phyloP scores from a whole-genome alignment of 2,329 filamentous ascomycete species.

The Orbilia ellipsospora region DNA sequence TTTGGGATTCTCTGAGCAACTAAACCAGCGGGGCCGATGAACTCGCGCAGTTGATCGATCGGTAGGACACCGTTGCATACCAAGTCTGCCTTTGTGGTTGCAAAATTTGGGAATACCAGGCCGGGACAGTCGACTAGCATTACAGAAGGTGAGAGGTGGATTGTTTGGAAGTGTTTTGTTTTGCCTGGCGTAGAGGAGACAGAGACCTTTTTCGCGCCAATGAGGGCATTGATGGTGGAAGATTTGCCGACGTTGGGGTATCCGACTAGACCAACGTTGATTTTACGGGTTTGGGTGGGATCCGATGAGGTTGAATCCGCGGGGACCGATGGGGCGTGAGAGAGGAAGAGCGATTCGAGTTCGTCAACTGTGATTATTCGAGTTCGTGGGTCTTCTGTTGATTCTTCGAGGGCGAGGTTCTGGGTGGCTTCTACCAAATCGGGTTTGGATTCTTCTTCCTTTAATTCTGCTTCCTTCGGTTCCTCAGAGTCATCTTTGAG shows the following conservation, averaged over 20 bases:
- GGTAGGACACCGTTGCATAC: conserved; percentile 95
- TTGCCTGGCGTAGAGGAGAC: conserved; percentile 97
- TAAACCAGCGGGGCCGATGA: conserved; percentile 83
- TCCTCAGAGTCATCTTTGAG: conserved; percentile 60
- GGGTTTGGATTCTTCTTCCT: conserved; percentile 57
- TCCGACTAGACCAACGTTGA: conserved; percentile 89
- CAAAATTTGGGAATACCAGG: conserved; percentile 98
- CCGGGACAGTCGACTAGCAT: conserved; percentile 97
- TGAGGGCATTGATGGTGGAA: conserved; percentile 98
- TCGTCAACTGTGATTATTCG: conserved; percentile 73
- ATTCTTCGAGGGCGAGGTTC: conserved; percentile 56
- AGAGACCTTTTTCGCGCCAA: conserved; percentile 97
- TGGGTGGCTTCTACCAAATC: conserved; percentile 57
- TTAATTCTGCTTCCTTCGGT: conserved; percentile 60
- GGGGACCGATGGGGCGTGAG: conserved; percentile 34
- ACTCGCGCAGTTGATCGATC: conserved; percentile 95
- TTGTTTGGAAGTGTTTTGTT: conserved; percentile 99
- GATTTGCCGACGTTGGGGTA: conserved; percentile 99
- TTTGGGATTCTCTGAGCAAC: conserved; percentile 88
- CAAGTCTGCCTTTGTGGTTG: conserved; percentile 93
- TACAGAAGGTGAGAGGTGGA: conserved; percentile 88
- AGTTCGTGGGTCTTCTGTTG: conserved; percentile 62
- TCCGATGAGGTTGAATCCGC: background rate
- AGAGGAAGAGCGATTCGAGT: conserved; percentile 42
- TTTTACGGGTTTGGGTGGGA: conserved; percentile 36